phyloP scores from a whole-genome alignment of 2,329 filamentous ascomycete species.

The Nothopassalora personata region DNA sequence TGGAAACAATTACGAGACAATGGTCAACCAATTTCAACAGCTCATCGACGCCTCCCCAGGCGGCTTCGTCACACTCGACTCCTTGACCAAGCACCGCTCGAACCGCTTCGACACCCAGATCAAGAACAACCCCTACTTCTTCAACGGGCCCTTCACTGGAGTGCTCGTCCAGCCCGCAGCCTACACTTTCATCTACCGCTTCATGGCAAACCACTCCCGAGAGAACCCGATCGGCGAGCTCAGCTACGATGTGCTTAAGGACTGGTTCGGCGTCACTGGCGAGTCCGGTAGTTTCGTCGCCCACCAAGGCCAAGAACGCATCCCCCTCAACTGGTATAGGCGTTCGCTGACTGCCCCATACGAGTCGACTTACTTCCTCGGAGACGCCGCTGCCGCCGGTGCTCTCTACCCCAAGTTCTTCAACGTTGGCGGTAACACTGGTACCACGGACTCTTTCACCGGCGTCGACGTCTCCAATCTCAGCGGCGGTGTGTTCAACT shows the following conservation, averaged over 20 bases:
- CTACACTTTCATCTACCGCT: conserved; percentile 29
- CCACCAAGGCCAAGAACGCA: conserved; percentile 33
- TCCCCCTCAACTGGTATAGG: conserved; percentile 36
- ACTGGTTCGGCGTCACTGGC: conserved; percentile 13
- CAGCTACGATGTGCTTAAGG: conserved; percentile 30
- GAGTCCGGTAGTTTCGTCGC: conserved; percentile 29
- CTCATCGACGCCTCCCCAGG: conserved; percentile 23
- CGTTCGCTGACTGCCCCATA: conserved; percentile 25
- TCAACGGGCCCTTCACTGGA: conserved; percentile 17
- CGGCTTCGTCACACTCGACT: conserved; percentile 6
- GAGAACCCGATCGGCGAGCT: conserved; percentile 30
- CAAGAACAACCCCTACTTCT: conserved; percentile 15
- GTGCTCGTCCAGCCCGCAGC: conserved; percentile 23
- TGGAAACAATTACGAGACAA: conserved; percentile 24
- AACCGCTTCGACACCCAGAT: conserved; percentile 9
- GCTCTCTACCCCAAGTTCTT: conserved; percentile 27
- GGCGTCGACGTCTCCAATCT: conserved; percentile 33
- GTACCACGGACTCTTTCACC: conserved; percentile 31
- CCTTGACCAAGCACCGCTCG: conserved; percentile 5
- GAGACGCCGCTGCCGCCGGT: conserved; percentile 14
- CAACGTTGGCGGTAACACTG: conserved; percentile 34
- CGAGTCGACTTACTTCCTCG: conserved; percentile 26
- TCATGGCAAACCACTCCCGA: conserved; percentile 33
- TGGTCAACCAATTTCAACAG: conserved; percentile 24
- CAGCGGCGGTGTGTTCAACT: conserved; percentile 40